Percentiles rank a stretch among this genome's conserved stretches.
Conservation (phyloP, 345 rosid genomes). For the Psidium guajava region DNA sequence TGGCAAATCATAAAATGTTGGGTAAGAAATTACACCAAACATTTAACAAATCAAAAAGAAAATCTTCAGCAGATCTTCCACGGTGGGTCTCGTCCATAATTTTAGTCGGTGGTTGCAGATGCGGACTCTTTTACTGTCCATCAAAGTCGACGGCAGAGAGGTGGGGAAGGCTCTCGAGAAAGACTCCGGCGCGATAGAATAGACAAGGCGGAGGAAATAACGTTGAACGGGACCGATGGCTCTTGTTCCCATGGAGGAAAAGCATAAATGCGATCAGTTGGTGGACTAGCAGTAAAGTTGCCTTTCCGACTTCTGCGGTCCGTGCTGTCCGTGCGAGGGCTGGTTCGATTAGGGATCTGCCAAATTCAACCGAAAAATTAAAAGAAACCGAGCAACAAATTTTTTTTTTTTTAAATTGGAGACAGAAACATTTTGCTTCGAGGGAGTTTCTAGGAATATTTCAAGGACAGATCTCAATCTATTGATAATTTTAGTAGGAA, state of each 20-base stretch:
- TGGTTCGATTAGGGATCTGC: too few species aligned
- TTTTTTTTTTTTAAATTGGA: too few species aligned
- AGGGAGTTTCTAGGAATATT: neutral
- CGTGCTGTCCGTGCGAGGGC: too few species aligned
- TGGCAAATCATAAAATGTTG: too few species aligned
- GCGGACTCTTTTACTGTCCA: too few species aligned
- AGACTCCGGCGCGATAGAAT: too few species aligned
- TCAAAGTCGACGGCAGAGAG: too few species aligned
- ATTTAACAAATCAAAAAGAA: neutral
- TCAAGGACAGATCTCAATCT: neutral
- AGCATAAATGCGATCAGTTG: neutral
- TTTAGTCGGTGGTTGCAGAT: too few species aligned
- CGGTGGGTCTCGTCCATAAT: neutral
- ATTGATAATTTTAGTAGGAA: neutral
- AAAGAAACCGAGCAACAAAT: neutral
- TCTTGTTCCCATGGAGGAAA: neutral
- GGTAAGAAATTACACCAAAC: neutral
- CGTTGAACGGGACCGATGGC: too few species aligned
- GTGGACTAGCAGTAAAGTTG: neutral
- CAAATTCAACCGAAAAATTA: neutral
- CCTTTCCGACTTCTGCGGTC: too few species aligned
- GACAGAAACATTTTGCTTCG: neutral
- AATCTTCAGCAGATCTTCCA: neutral
- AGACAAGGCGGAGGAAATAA: neutral
- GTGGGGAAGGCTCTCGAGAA: too few species aligned